Base-by-base conservation (phyloP, 23 red algal genomes). In the Gracilaria vermiculophylla region DNA sequence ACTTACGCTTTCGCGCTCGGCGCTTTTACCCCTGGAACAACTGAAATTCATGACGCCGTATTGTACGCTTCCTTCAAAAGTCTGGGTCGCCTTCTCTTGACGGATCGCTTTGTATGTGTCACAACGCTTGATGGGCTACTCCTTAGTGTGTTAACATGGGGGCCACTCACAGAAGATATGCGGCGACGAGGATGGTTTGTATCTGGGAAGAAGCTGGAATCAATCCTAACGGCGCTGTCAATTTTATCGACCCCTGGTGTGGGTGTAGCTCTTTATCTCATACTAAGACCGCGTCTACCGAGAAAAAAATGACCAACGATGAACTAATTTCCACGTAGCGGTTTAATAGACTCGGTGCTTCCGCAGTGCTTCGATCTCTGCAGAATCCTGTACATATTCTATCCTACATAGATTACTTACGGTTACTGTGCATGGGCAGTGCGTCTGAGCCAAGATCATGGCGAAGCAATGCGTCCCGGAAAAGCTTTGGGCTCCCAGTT, bases 81-180 rank as follows among this genome's bases (percentile, higher is more conserved):
- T 39, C 74, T 81, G 31, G 42, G 21, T 12, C 74, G 76, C 3
- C 21, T 80, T 29, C 24, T 91, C 43, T 24, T 5, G 28, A 69
- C 64, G 1, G 87, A 91, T 45, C 87, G 87, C 3, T 73, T 29
- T 29, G 64, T 72, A 35, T 56, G 34, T 49, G 64, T 72, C 16
- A 60, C 87, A 61, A 52, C 37, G 17, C 35, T 91, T 67, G 87
- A 91, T 73, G 43, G 57, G 14, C 7, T 81, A 4, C 7, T 80
- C 8, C 71, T 91, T 20, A 53, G 34, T 27, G 32, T 74, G 33
- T 16, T 81, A 21, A 81, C 56, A 29, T 69, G 73, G 51, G 87
- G 87, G n/a, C 87, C 87, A 29, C 58, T 91, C 25, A 91, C 72
- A 20, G 87, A 91, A 28, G 87, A 91, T 45, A 91, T 91, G 87